A percentile compares a stretch with the other conserved stretches of the same genome.
phyloP scores from a whole-genome alignment of 2,329 filamentous ascomycete genomes.

The Fusarium sp. region DNA sequence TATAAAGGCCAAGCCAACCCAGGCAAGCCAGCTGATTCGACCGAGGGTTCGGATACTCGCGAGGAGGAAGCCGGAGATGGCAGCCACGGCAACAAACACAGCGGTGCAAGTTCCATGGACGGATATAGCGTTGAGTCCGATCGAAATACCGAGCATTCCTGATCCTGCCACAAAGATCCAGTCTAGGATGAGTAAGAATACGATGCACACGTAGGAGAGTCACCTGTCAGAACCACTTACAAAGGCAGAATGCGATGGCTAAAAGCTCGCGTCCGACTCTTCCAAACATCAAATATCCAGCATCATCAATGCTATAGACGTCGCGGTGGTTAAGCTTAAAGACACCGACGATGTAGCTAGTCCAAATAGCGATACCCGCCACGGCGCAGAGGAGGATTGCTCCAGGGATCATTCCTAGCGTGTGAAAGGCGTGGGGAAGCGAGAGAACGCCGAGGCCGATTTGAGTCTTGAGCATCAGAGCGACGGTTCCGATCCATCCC shows the following conservation, averaged over 20 bases:
- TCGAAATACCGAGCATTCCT: conserved; percentile 49
- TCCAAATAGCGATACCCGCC: conserved; percentile 60
- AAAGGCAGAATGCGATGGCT: conserved; percentile 50
- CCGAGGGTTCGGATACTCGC: conserved; percentile 49
- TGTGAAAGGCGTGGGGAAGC: conserved; percentile 59
- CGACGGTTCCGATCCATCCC: conserved; percentile 57
- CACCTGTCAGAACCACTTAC: conserved; percentile 33
- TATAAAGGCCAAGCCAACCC: conserved; percentile 39
- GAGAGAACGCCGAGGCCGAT: conserved; percentile 61
- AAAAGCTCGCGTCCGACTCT: conserved; percentile 58
- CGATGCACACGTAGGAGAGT: not conserved
- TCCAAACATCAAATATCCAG: conserved; percentile 61
- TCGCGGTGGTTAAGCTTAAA: conserved; percentile 65
- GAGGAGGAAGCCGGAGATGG: conserved; percentile 44
- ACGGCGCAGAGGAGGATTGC: conserved; percentile 56
- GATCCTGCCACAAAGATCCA: conserved; percentile 36
- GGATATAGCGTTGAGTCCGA: conserved; percentile 54
- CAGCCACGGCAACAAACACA: conserved; percentile 53
- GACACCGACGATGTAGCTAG: conserved; percentile 59
- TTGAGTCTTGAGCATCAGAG: conserved; percentile 63
- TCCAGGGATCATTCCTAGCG: conserved; percentile 60
- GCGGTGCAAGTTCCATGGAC: conserved; percentile 54
- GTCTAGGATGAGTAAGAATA: not conserved
- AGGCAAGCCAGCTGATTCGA: conserved; percentile 49
- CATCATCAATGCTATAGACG: conserved; percentile 67